Base-by-base conservation (phyloP, 1,139 yeast species). In the Yamadazyma sp. region DNA sequence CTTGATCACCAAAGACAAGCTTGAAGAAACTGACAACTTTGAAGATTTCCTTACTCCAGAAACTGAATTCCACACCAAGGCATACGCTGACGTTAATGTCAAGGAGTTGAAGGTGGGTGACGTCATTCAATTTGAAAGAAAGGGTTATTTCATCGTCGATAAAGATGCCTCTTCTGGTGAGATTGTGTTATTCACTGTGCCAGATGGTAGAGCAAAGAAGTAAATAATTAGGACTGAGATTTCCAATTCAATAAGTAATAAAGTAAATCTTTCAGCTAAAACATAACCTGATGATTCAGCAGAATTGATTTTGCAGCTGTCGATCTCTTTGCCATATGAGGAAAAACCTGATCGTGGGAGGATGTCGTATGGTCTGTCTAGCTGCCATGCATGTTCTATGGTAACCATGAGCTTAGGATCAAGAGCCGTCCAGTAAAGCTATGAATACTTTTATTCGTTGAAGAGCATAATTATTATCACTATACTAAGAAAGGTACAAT, bases 121-220 rank as follows among this genome's bases (percentile, higher is more conserved):
- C 48, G 75, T 90, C 44, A 82, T 92, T 52, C 97, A 92, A 70
- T 88, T 92, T 52, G 97, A 92, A 71, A 86, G 98, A 76, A 92
- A 92, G 76, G 97, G 97, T 51, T 92, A 88, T 76, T 92, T 70
- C 78, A 81, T 94, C 62, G 75, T 90, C 44, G 97, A 92, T 62
- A 61, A 79, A 51, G 67, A 76, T 27, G 76, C 73, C 52, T 60
- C 70, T 33, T 76, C 73, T 39, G 84, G 80, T 38, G 70, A 80
- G 51, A 79, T 80, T 44, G 83, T 86, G 36, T 85, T 92, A 73
- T 92, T 86, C 69, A 86, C 96, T 49, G 89, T 92, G 52, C 98
- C 97, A 45, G 98, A 92, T 62, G 97, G 98, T 61, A 92, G 90
- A 71, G 70, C 86, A 58, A 84, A 76, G 62, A 86, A 44, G 35